Base-by-base conservation (phyloP, 805 yeast species). In the Candida silvatica region DNA sequence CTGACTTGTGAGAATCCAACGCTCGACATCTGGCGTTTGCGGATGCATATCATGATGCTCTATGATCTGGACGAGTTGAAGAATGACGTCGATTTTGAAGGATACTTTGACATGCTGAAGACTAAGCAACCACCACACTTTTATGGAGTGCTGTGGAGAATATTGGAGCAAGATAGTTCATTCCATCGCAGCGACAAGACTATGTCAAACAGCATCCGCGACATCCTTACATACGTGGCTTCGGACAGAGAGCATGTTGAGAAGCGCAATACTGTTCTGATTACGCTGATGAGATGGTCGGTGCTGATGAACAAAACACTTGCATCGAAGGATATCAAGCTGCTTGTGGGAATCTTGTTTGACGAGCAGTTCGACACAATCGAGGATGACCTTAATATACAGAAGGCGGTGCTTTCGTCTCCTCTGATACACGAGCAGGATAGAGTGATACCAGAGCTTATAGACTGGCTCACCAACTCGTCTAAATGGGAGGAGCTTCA, bases 201-300 rank as follows among this genome's bases (percentile, higher is more conserved):
- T n/a, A n/a, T n/a, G n/a, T n/a, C n/a, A n/a, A n/a, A n/a, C n/a
- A n/a, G n/a, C n/a, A n/a, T n/a, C n/a, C n/a, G n/a, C n/a, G n/a
- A n/a, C n/a, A n/a, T n/a, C n/a, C n/a, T n/a, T n/a, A n/a, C n/a
- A n/a, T n/a, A n/a, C n/a, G n/a, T n/a, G n/a, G n/a, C n/a, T n/a
- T n/a, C n/a, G n/a, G n/a, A n/a, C n/a, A n/a, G n/a, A n/a, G n/a
- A n/a, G n/a, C n/a, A n/a, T n/a, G n/a, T n/a, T n/a, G n/a, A n/a
- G n/a, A n/a, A n/a, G n/a, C n/a, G n/a, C n/a, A n/a, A n/a, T n/a
- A n/a, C n/a, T n/a, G n/a, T n/a, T n/a, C n/a, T n/a, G n/a, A n/a
- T 47, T 11, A 35, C 64, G 0, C 63, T 77, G 34, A 42, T 46
- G 7, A 69, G 84, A 45, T 80, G 86, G 86, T 46, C 66, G 27